Conservation (phyloP, 176 grass and related monocot genomes). For the Zoysia japonica region DNA sequence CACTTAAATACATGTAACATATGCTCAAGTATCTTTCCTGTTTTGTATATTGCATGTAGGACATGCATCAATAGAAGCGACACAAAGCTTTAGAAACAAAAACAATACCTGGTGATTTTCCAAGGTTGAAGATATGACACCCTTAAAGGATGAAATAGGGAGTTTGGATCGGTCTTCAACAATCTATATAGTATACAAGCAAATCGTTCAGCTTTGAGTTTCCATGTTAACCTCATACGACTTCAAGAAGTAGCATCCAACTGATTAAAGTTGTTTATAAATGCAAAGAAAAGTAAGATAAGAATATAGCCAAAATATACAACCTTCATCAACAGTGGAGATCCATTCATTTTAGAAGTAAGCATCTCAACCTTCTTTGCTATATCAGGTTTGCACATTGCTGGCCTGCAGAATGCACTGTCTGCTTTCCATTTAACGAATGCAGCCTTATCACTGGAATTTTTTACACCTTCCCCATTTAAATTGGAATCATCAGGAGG, state of each 20-base stretch:
- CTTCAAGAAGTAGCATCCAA: slow-evolving; percentile 8
- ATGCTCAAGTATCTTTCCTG: background rate
- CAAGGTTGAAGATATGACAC: slow-evolving; percentile 74
- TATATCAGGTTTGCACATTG: slow-evolving; percentile 62
- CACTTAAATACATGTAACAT: slow-evolving; percentile 23
- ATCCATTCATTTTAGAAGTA: slow-evolving; percentile 58
- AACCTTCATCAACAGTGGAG: slow-evolving; percentile 76
- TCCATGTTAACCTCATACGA: slow-evolving; percentile 34
- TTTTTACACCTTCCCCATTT: slow-evolving; percentile 48
- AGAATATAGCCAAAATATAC: slow-evolving; percentile 41
- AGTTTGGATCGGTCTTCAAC: slow-evolving; percentile 79
- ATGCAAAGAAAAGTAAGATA: slow-evolving; percentile 22
- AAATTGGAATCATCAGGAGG: slow-evolving; percentile 75
- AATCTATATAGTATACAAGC: slow-evolving; percentile 65
- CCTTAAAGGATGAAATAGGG: slow-evolving; percentile 88
- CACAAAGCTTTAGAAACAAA: slow-evolving; percentile 30
- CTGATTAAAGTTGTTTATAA: background rate
- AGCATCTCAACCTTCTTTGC: slow-evolving; percentile 67
- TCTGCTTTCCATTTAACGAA: slow-evolving; percentile 57
- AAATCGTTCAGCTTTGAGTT: slow-evolving; percentile 34
- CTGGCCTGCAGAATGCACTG: slow-evolving; percentile 65
- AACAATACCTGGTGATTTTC: slow-evolving; percentile 75
- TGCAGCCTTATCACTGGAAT: slow-evolving; percentile 44
- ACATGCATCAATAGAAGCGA: background rate
- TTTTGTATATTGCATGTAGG: background rate